Evolutionary conservation across 106 monocot genomes (phyloP).

Genomic region (Platanthera guangdongensis): DNA sequence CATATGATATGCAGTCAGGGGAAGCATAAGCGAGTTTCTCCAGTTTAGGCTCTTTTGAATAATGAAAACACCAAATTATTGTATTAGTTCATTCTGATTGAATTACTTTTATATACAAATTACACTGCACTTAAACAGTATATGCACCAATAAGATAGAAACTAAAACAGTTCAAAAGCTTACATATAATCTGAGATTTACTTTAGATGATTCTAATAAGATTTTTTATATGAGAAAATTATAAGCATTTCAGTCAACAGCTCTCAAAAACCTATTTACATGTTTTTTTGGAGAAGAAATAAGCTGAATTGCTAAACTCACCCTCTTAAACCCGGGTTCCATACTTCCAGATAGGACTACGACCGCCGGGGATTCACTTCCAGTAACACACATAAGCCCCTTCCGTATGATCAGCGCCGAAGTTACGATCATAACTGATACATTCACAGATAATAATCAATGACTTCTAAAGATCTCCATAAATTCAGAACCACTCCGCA

Average conservation of each 20-base stretch:
- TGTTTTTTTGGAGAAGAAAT: neutral
- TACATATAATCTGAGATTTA: neutral
- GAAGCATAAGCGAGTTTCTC: neutral
- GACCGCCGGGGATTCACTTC: conserved; percentile 45
- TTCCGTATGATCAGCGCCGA: conserved; percentile 48
- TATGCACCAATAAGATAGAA: neutral
- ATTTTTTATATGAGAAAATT: neutral
- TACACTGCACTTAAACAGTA: neutral
- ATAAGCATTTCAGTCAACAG: neutral
- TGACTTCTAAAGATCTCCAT: neutral
- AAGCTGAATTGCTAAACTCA: conserved; percentile 3
- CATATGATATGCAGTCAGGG: neutral
- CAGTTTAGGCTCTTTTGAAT: neutral
- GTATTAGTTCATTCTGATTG: neutral
- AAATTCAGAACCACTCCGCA: too few relatives aligned
- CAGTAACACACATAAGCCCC: conserved; percentile 34
- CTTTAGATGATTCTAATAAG: neutral
- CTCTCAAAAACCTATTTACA: neutral
- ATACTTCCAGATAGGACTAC: conserved; percentile 54
- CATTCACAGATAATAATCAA: neutral
- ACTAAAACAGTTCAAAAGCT: neutral
- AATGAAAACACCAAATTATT: neutral
- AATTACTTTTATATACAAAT: neutral
- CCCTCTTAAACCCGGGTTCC: conserved; percentile 55
- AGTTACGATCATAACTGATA: conserved; percentile 31